Base-by-base conservation (phyloP, 768 basidiomycete species). In the Lactifluus volemus region DNA sequence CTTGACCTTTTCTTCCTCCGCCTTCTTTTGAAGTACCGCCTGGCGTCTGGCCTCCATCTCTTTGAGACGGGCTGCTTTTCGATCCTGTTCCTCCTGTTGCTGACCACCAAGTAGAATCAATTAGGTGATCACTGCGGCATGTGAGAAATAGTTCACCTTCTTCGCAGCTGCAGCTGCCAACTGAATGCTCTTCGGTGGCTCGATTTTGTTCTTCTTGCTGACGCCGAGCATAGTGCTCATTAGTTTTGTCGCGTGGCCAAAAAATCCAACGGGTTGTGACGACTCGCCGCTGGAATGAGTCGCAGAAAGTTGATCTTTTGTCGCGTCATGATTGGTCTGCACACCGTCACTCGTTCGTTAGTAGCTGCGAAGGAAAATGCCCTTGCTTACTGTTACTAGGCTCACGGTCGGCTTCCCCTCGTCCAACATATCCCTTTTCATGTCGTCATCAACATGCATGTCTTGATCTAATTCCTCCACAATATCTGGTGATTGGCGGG, bases 71-170 rank as follows among this genome's bases (percentile, higher is more conserved):
- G 80, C 75, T 1, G 79, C 81, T 72, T 89, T 92, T 74, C 87
- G 91, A 65, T 91, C 92, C 38, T 81, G 79, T 69, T 91, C 89
- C 65, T 89, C 90, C 77, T 95, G 89, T 79, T 95, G 91, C 95
- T 97, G 68, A 29, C 53, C 44, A 49, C 5, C 49, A 36, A 36
- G 11, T 34, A 54, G 53, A 36, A 29, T 57, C 25, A 63, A 42
- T 44, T 34, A 2, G 49, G 47, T n/a, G 25, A 38, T 32, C 38
- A 49, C 29, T 4, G 51, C 0, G 45, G 66, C 59, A 54, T 19
- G 55, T 42, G 17, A 49, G 49, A 34, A 14, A 38, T 32, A 10
- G 68, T 76, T n/a, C 17, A 93, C 94, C 86, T 88, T 96, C 77
- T 92, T 95, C 3, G 91, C 92, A 2, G 84, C 89, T 17, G 81